Percentiles rank a stretch among this genome's conserved stretches.
These are phyloP conservation scores for Ceratobasidium sp. DNA, from an alignment of 1,284 basidiomycete species.

Conservation along the genomic window DNA sequence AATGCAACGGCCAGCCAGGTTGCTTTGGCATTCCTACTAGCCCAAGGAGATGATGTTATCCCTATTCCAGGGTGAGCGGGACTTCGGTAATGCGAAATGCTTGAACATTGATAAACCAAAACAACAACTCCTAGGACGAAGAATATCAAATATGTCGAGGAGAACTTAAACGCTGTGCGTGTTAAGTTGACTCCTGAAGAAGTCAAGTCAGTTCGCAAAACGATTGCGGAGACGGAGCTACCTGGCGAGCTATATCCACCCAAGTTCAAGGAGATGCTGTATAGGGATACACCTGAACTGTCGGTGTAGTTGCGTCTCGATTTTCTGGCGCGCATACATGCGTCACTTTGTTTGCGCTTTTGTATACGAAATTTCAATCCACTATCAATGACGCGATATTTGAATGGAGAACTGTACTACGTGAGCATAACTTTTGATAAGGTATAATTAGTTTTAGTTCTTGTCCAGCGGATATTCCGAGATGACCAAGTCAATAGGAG, in stretches of 20 bases:
- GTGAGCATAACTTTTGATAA: too few relatives aligned
- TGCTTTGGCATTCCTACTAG: slow-evolving; percentile 61
- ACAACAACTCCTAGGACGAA: slow-evolving; percentile 38
- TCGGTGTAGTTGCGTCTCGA: too few relatives aligned
- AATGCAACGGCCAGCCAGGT: slow-evolving; percentile 60
- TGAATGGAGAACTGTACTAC: too few relatives aligned
- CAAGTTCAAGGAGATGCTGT: slow-evolving; percentile 8
- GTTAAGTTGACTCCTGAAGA: slow-evolving; percentile 61
- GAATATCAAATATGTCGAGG: slow-evolving; percentile 59
- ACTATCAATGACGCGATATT: too few relatives aligned
- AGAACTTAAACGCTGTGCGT: slow-evolving; percentile 61
- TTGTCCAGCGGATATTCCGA: too few relatives aligned
- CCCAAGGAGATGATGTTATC: slow-evolving; percentile 57
- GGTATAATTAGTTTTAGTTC: too few relatives aligned
- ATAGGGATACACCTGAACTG: slow-evolving; percentile 39
- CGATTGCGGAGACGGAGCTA: slow-evolving; percentile 58
- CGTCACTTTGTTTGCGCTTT: too few relatives aligned
- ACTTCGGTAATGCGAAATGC: too few relatives aligned
- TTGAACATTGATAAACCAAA: background rate
- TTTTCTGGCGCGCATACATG: too few relatives aligned
- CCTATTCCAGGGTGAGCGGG: slow-evolving; percentile 58
- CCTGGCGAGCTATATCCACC: slow-evolving; percentile 25
- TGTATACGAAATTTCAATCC: too few relatives aligned
- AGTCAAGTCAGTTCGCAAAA: slow-evolving; percentile 57
- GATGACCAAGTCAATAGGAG: too few relatives aligned